phyloP scores from a whole-genome alignment of 305 asterid genomes.

The Fraxinus platypoda region DNA sequence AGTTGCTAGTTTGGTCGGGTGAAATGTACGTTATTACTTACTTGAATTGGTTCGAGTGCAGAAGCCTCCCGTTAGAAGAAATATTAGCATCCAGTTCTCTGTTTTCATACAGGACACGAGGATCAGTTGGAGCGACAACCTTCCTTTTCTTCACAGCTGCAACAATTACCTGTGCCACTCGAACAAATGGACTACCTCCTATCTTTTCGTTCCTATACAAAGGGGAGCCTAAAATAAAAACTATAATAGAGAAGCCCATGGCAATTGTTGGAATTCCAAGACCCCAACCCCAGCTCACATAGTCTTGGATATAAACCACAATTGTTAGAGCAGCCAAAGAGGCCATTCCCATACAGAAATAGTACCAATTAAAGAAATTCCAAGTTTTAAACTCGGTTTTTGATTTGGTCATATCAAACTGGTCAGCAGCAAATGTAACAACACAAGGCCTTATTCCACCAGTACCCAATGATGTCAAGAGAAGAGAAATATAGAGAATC shows the following conservation, averaged over 20 bases:
- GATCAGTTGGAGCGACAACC: constrained; percentile 26
- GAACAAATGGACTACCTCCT: constrained; percentile 71
- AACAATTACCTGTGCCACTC: constrained; percentile 61
- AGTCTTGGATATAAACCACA: constrained; percentile 76
- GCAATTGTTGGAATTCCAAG: constrained; percentile 80
- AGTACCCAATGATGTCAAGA: constrained; percentile 58
- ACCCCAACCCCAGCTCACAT: constrained; percentile 80
- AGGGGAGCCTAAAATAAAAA: constrained; percentile 53
- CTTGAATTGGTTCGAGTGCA: constrained; percentile 71
- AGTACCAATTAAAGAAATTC: constrained; percentile 84
- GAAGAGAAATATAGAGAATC: constrained; percentile 59
- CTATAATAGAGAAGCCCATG: constrained; percentile 50
- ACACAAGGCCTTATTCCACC: constrained; percentile 84
- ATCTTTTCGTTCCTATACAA: constrained; percentile 61
- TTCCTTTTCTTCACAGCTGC: constrained; percentile 63
- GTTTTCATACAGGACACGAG: constrained; percentile 47
- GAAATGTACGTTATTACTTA: constrained; percentile 27
- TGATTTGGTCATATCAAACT: constrained; percentile 59
- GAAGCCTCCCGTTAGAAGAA: constrained; percentile 58
- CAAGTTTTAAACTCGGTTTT: constrained; percentile 43
- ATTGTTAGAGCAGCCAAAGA: constrained; percentile 64
- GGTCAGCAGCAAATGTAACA: constrained; percentile 80
- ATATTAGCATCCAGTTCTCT: constrained; percentile 56
- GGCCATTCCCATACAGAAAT: constrained; percentile 65
- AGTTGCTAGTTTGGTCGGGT: not conserved